These are phyloP conservation scores for Litsea cubeba DNA, from an alignment of 164 flowering plant species.

Conservation along the genomic window DNA sequence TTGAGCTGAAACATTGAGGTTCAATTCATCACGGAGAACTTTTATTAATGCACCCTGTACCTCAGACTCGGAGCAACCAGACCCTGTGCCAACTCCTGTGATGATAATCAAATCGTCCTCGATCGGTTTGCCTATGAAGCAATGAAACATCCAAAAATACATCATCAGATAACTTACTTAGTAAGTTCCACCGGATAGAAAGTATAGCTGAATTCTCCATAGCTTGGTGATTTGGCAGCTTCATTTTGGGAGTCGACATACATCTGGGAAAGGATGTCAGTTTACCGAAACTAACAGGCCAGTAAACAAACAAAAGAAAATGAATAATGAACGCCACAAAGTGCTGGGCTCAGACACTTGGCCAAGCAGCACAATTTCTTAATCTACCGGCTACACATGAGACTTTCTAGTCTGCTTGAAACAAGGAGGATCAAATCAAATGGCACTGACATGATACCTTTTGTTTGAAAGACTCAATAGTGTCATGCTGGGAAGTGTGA, in stretches of 20 bases:
- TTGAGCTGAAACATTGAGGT: conserved; percentile 46
- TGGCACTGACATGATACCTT: background rate
- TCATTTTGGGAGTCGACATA: background rate
- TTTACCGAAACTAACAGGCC: background rate
- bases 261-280: background rate
- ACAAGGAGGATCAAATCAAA: background rate
- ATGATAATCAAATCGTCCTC: conserved; percentile 63
- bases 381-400: background rate
- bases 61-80: conserved; percentile 15
- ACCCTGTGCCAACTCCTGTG: conserved; percentile 33
- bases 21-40: conserved; percentile 58
- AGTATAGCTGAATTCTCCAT: background rate
- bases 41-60: conserved; percentile 48
- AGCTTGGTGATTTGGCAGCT: background rate
- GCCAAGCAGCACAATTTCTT: background rate
- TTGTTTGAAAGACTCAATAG: background rate
- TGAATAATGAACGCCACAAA: background rate
- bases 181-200: background rate
- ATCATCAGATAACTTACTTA: background rate
- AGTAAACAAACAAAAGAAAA: background rate
- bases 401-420: background rate
- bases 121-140: conserved; percentile 13
- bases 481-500: too few species aligned
- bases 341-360: background rate
- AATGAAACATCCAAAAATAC: background rate